Evolutionary conservation across 257 asterid species (phyloP), one percentile per base, ranked within the genome.

Genomic region (Jaltomata sinuosa): DNA sequence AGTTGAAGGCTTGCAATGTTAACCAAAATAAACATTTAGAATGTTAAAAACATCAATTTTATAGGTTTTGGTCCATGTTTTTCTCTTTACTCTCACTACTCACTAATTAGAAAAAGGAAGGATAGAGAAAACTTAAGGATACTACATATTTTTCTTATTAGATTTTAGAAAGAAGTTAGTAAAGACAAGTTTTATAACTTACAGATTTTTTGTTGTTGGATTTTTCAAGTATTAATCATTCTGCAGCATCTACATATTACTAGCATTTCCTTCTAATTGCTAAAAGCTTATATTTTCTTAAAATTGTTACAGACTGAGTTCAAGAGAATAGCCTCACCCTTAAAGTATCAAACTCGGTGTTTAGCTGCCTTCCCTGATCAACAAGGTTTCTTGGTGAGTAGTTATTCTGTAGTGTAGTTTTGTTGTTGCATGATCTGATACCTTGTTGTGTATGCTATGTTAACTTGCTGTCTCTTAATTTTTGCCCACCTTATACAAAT

Each of bases 281-380:
- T 42, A 42, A 72, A 22, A 42, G 9, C 34, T 74, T 74, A 49
- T 42, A 25, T 47, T 40, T 42, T 21, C n/a, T 72, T 42, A 4
- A 72, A 72, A 27, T 42, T 78, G 52, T 84, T 47, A 34, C 92
- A 97, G 99, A 21, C 92, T n/a, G 99, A 97, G 87, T 95, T 92
- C 91, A 97, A 94, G 94, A 92, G 96, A 88, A 86, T 97, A 82
- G 34, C 78, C 69, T 97, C 99, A 76, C 99, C 99, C 29, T 74
- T 97, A 85, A 95, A 95, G 94, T 93, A 95, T 92, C 99, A 97
- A 88, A 97, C 99, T 42, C 91, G 99, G 88, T 97, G 98, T 86
- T 82, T 97, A 76, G 99, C 99, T 82, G 97, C 99, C 82, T 97
- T 97, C 87, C 99, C 99, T 64, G 97, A 97, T 88, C 95, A 97